phyloP scores from a whole-genome alignment of 495 filamentous ascomycete species.

The Lasiosphaeria ovina region DNA sequence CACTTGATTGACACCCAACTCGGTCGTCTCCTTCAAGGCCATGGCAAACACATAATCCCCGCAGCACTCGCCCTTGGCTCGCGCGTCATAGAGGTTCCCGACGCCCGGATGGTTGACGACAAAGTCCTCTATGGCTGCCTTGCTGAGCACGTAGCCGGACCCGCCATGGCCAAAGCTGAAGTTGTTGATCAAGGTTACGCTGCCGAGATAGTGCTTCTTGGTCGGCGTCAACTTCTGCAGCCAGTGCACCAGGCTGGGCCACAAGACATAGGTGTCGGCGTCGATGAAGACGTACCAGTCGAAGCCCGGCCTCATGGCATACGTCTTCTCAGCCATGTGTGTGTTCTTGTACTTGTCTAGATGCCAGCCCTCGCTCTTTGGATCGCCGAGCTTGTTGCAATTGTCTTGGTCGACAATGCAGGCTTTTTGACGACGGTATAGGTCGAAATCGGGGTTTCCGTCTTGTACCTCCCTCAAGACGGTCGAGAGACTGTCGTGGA shows the following conservation, averaged over 20 bases:
- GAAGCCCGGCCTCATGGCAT: constrained; percentile 43
- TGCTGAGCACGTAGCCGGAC: constrained; percentile 63
- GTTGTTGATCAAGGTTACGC: constrained; percentile 52
- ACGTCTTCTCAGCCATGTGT: constrained; percentile 45
- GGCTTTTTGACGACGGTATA: constrained; percentile 50
- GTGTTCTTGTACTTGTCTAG: constrained; percentile 50
- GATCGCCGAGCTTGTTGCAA: constrained; percentile 36
- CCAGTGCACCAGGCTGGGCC: constrained; percentile 60
- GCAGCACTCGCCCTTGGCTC: constrained; percentile 59
- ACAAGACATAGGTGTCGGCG: constrained; percentile 65
- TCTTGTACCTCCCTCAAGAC: constrained; percentile 36
- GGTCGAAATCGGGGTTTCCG: constrained; percentile 50
- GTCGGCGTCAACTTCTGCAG: constrained; percentile 48
- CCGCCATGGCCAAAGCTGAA: constrained; percentile 66
- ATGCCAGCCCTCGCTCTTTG: constrained; percentile 44
- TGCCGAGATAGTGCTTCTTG: constrained; percentile 57
- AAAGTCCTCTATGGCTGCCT: constrained; percentile 51
- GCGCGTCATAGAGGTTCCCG: constrained; percentile 50
- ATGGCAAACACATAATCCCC: constrained; percentile 65
- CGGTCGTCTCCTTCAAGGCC: constrained; percentile 51
- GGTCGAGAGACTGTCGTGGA: constrained; percentile 53
- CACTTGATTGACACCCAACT: constrained; percentile 31
- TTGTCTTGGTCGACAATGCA: constrained; percentile 41
- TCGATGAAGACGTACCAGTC: constrained; percentile 72
- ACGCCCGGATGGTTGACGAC: constrained; percentile 39